phyloP scores from a whole-genome alignment of 73 alveolate genomes.

The Tetrahymena elliotti region DNA sequence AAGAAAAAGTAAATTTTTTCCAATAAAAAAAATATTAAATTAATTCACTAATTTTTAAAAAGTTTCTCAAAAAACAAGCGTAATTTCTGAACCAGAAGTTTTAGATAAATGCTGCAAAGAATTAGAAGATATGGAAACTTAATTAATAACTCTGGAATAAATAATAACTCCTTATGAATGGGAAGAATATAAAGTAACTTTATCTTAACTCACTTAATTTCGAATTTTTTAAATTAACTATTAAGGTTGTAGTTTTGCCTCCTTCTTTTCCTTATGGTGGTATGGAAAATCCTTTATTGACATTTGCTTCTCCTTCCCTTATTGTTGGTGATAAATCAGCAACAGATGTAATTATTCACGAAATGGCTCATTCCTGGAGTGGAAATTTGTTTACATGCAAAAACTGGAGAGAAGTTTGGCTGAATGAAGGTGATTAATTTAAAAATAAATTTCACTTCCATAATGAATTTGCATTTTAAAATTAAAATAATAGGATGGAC shows the following conservation, averaged over 20 bases:
- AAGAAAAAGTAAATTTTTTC: conserved; percentile 31
- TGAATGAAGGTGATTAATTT: conserved; percentile 90
- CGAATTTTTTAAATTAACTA: not conserved
- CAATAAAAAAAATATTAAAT: conserved; percentile 17
- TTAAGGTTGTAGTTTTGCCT: conserved; percentile 88
- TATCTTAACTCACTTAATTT: not conserved
- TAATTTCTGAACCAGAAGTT: conserved; percentile 9
- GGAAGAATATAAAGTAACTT: conserved; percentile 71
- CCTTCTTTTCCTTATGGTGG: conserved; percentile 97
- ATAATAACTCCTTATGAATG: conserved; percentile 87
- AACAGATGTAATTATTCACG: conserved; percentile 85
- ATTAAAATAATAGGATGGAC: conserved; percentile 43
- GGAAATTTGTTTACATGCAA: conserved; percentile 95
- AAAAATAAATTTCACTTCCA: too few species aligned
- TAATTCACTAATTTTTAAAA: not conserved
- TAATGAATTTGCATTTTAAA: conserved; percentile 44
- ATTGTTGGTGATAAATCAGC: conserved; percentile 95
- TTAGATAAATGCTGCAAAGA: not conserved
- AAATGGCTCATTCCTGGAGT: conserved; percentile 97
- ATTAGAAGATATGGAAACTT: conserved; percentile 67
- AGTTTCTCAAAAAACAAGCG: not conserved
- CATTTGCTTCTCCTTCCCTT: conserved; percentile 92
- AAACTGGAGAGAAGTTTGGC: conserved; percentile 96
- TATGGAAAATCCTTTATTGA: conserved; percentile 97
- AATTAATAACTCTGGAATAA: conserved; percentile 66